These are phyloP conservation scores for Diaporthe helianthi DNA, from an alignment of 2,329 filamentous ascomycete species.

Conservation along the genomic window DNA sequence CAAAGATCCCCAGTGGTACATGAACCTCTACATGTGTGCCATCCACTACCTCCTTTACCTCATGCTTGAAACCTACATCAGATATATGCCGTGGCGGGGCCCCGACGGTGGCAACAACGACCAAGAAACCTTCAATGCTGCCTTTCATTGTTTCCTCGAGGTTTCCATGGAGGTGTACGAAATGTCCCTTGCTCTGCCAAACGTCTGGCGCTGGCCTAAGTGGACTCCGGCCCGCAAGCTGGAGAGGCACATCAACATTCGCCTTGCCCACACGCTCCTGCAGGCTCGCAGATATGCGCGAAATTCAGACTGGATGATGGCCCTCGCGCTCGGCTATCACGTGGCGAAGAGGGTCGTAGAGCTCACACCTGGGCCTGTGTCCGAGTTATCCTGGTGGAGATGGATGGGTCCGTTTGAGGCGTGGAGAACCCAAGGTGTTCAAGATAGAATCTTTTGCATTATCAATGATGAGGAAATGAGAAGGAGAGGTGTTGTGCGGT, in stretches of 20 bases:
- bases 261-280: accelerated
- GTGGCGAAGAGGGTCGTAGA: neutral
- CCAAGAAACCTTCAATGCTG: too few species aligned
- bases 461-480: neutral
- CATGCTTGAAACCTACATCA: too few species aligned
- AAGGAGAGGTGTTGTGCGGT: neutral
- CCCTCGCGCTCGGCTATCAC: neutral
- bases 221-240: neutral
- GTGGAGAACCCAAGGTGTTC: too few species aligned
- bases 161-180: neutral
- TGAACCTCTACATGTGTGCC: neutral
- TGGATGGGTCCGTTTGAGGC: neutral
- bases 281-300: neutral
- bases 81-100: too few species aligned
- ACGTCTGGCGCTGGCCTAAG: neutral
- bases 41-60: too few species aligned
- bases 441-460: accelerated
- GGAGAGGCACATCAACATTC: neutral
- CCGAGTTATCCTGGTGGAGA: too few species aligned
- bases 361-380: neutral
- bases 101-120: too few species aligned
- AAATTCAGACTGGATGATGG: too few species aligned
- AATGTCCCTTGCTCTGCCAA: neutral
- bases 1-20: neutral
- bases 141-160: too few species aligned